Base-by-base conservation (phyloP, 805 yeast genomes). In the Schwanniomyces polymorphus region DNA sequence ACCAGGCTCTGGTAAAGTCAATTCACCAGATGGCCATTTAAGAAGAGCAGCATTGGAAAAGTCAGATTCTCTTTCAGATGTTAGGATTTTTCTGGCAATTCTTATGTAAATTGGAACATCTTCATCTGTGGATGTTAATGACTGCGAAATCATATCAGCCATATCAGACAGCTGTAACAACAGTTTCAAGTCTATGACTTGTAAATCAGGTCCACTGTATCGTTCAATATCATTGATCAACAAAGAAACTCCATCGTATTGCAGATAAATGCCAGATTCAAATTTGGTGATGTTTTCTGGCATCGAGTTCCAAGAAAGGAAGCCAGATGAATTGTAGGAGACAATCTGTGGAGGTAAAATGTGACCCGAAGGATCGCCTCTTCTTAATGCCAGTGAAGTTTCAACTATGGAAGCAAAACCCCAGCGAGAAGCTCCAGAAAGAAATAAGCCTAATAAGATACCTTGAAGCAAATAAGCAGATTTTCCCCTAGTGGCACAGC, bases 371-470 rank as follows among this genome's bases (percentile, higher is more conserved):
- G 95, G 91, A 55, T 88, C 96, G 16, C 86, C 86, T 54, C 97
- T 73, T 46, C 82, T 63, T 38, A 91, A 63, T 2, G 88, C 76
- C 4, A 75, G 67, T 23, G 78, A 78, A 0, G 97, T 88, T 59
- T 92, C 97, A 1, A 88, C 82, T 47, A 92, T 82, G 11, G 97
- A 84, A 2, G 95, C 97, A 58, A 87, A 84, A 46, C 94, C 97
- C 99, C 99, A 92, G 46, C 95, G 73, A 0, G 95, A 81, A 1
- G 89, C 82, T 0, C 99, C 99, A 18, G 91, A 86, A 5, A 91
- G 73, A 42, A 87, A 76, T 39, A 92, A 70, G 0, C 97, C 99
- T 0, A 89, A 62, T 21, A 92, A 68, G 0, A 92, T 78, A 2
- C 97, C 98, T 61, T 91, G 97, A 59, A 88, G 86, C 7, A 86